Percentiles rank a stretch among this genome's conserved stretches.
Evolutionary conservation across 345 rosid genomes (phyloP).

Genomic region (Melastoma malabathricum): DNA sequence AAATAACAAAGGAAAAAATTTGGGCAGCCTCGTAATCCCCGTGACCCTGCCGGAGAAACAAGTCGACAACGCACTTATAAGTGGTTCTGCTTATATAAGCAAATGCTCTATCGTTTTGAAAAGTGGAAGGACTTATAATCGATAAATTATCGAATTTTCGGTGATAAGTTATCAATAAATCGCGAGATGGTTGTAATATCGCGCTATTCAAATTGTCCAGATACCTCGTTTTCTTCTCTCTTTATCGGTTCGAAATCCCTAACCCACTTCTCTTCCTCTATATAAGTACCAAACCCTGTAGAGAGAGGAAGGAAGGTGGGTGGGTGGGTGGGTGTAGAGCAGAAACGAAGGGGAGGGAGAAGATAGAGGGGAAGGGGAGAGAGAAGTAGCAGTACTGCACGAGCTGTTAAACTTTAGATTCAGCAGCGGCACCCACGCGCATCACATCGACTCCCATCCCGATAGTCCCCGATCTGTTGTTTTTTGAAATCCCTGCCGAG

Average conservation of each 20-base stretch:
- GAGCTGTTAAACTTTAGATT: too few relatives aligned
- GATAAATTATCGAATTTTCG: background rate
- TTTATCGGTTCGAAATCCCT: conserved; percentile 8
- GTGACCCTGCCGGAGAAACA: too few relatives aligned
- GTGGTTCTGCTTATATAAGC: too few relatives aligned
- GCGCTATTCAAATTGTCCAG: conserved; percentile 3
- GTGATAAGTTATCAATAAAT: background rate
- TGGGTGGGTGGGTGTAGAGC: background rate
- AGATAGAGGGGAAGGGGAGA: background rate
- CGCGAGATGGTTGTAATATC: conserved; percentile 1
- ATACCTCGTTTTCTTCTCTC: conserved; percentile 3
- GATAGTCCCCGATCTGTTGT: too few relatives aligned
- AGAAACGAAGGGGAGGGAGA: conserved; percentile 3
- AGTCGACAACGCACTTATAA: too few relatives aligned
- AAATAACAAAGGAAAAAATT: too few relatives aligned
- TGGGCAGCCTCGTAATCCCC: too few relatives aligned
- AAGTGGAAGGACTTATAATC: background rate
- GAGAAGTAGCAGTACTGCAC: background rate
- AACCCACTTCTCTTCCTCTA: conserved; percentile 7
- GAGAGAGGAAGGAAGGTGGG: conserved; percentile 1
- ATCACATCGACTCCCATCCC: too few relatives aligned
- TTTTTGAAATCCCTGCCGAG: too few relatives aligned
- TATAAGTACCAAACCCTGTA: conserved; percentile 4
- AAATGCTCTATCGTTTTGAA: background rate
- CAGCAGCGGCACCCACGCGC: too few relatives aligned